Conservation (phyloP, 495 filamentous ascomycete species). For the Trichocladium antarcticum region DNA sequence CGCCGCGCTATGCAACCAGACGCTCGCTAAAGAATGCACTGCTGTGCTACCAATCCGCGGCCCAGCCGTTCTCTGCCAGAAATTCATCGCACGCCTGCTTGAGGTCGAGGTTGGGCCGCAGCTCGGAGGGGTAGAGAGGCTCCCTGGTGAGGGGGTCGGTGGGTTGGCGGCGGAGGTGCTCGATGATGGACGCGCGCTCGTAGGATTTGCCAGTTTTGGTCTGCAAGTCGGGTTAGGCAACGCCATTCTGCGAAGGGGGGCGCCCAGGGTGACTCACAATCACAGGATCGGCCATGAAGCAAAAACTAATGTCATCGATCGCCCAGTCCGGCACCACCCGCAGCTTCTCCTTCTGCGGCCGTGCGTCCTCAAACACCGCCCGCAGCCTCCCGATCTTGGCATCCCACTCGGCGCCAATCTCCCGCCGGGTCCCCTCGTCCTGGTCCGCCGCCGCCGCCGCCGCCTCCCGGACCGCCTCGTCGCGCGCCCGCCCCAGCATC, state of each 20-base stretch:
- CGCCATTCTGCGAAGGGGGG: background rate
- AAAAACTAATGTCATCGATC: conserved; percentile 82
- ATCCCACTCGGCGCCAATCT: conserved; percentile 45
- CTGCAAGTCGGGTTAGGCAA: conserved; percentile 17
- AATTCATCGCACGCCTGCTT: conserved; percentile 79
- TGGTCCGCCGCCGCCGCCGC: conserved; percentile 18
- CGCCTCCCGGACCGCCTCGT: conserved; percentile 20
- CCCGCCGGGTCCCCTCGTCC: conserved; percentile 39
- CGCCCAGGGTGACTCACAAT: conserved; percentile 39
- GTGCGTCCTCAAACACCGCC: conserved; percentile 51
- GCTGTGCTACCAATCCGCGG: conserved; percentile 74
- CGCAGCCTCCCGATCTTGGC: conserved; percentile 50
- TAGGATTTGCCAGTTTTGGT: conserved; percentile 84
- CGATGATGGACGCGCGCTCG: conserved; percentile 75
- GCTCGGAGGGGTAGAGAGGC: conserved; percentile 55
- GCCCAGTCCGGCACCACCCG: conserved; percentile 75
- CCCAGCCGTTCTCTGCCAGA: conserved; percentile 81
- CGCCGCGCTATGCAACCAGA: background rate
- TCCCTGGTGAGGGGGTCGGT: conserved; percentile 78
- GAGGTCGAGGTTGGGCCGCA: conserved; percentile 73
- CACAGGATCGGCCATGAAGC: conserved; percentile 87
- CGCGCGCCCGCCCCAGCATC: conserved; percentile 27
- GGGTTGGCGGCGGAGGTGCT: conserved; percentile 64
- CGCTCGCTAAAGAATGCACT: background rate
- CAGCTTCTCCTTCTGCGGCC: conserved; percentile 36